A percentile compares a stretch with the other conserved stretches of the same genome.
These are phyloP conservation scores for Neurospora sp. DNA, from an alignment of 495 filamentous ascomycete genomes.

Conservation along the genomic window DNA sequence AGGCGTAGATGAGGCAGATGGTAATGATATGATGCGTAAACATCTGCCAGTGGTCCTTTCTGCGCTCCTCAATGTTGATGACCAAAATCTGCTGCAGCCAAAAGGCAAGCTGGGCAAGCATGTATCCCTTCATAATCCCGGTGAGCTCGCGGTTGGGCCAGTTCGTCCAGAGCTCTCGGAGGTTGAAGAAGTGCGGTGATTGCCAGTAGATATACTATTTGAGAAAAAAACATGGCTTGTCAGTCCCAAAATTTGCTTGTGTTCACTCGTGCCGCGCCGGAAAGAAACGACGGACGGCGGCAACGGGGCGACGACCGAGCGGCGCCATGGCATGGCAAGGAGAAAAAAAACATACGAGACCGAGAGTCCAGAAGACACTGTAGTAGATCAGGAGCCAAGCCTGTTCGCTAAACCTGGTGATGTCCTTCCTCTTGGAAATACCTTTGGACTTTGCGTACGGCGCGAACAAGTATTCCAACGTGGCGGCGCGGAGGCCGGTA, in stretches of 20 bases:
- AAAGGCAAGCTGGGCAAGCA: conserved; percentile 83
- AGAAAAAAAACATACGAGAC: conserved; percentile 54
- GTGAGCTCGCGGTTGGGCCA: conserved; percentile 70
- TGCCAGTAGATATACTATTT: conserved; percentile 68
- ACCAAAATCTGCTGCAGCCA: conserved; percentile 92
- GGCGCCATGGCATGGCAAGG: background rate
- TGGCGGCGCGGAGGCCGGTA: conserved; percentile 72
- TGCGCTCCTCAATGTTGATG: conserved; percentile 83
- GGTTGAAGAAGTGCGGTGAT: conserved; percentile 69
- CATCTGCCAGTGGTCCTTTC: conserved; percentile 96
- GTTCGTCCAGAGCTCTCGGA: conserved; percentile 67
- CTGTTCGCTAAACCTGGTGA: conserved; percentile 82
- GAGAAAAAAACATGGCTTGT: conserved; percentile 1
- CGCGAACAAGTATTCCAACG: conserved; percentile 76
- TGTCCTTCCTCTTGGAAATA: conserved; percentile 59
- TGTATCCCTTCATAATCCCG: conserved; percentile 78
- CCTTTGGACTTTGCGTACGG: conserved; percentile 63
- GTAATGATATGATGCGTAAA: conserved; percentile 91
- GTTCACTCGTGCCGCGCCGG: background rate
- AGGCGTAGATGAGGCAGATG: conserved; percentile 62
- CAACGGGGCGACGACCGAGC: background rate
- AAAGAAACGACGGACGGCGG: background rate
- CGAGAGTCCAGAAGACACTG: conserved; percentile 65
- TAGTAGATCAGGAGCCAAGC: conserved; percentile 83
- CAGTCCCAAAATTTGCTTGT: conserved; percentile 5